A percentile compares a stretch with the other conserved stretches of the same genome.
Evolutionary conservation across 257 asterid species (phyloP).

Genomic region (Solanum habrochaites): DNA sequence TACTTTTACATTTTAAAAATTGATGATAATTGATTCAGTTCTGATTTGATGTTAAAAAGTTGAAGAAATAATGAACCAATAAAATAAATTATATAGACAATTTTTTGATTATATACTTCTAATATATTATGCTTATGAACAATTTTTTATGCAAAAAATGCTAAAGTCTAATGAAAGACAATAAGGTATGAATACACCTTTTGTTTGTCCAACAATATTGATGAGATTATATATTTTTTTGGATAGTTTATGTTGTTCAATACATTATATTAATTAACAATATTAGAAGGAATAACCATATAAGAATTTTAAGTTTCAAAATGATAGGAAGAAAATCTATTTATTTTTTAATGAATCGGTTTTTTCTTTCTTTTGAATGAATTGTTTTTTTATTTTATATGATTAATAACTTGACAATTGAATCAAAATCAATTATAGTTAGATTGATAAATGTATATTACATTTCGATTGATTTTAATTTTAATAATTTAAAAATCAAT

Average conservation of each 20-base stretch:
- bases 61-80: background rate
- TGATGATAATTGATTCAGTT: background rate
- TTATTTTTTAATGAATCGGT: background rate
- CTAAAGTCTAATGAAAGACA: background rate
- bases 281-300: no score
- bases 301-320: background rate
- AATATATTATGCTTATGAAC: background rate
- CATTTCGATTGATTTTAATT: no score
- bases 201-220: background rate
- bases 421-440: background rate
- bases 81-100: background rate
- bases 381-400: background rate
- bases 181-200: background rate
- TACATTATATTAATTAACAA: no score
- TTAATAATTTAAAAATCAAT: no score
- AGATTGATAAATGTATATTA: no score
- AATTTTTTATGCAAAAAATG: background rate
- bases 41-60: background rate
- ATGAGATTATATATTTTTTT: no score
- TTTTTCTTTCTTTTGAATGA: no score
- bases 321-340: background rate
- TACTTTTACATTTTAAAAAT: background rate
- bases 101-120: background rate
- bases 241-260: no score
- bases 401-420: no score